These are phyloP conservation scores for Hygrocybe coccinea DNA, from an alignment of 768 basidiomycete species.

Conservation along the genomic window DNA sequence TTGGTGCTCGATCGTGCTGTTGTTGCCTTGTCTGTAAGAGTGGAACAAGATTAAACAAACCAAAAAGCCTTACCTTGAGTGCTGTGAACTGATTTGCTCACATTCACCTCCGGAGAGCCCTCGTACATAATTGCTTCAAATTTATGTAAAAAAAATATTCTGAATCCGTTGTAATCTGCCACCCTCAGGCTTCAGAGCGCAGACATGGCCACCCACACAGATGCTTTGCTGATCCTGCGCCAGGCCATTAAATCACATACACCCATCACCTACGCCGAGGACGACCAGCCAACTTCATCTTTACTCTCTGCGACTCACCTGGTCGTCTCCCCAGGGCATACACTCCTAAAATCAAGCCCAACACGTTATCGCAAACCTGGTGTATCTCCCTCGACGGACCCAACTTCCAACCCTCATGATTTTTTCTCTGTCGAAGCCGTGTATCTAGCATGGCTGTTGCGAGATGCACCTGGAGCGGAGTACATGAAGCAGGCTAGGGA, in stretches of 20 bases:
- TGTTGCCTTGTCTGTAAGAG: too few species aligned
- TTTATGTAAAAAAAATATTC: too few species aligned
- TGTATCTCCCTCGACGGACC: slow-evolving; percentile 37
- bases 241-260: slow-evolving; percentile 56
- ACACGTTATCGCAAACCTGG: slow-evolving; percentile 77
- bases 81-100: too few species aligned
- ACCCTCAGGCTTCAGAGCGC: too few species aligned
- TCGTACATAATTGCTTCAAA: too few species aligned
- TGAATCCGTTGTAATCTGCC: too few species aligned
- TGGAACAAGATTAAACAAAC: too few species aligned
- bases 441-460: slow-evolving; percentile 76
- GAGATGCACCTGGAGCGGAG: slow-evolving; percentile 71
- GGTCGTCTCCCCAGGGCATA: slow-evolving; percentile 45
- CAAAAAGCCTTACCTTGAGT: too few species aligned
- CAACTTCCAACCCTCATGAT: slow-evolving; percentile 46
- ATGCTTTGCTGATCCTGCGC: slow-evolving; percentile 55
- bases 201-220: slow-evolving; percentile 19
- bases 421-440: slow-evolving; percentile 79
- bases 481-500: slow-evolving; percentile 86
- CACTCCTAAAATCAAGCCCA: slow-evolving; percentile 65
- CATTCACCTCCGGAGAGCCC: too few species aligned
- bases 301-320: slow-evolving; percentile 62
- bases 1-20: too few species aligned
- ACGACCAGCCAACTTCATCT: slow-evolving; percentile 39
- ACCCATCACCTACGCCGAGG: slow-evolving; percentile 45